These are phyloP conservation scores for Entomortierella beljakovae DNA, from an alignment of 192 early-diverging fungal species.

Conservation along the genomic window DNA sequence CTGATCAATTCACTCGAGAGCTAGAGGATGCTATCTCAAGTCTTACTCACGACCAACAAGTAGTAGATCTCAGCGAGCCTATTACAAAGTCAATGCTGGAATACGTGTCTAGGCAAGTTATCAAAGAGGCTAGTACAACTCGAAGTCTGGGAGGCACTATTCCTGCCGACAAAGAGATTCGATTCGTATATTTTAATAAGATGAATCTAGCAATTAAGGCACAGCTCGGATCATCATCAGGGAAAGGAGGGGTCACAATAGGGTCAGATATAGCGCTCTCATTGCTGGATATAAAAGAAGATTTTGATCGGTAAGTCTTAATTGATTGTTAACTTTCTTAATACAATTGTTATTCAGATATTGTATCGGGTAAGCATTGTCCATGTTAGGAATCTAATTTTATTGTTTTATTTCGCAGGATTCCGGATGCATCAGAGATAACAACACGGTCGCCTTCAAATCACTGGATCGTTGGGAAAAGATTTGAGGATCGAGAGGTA, in stretches of 20 bases:
- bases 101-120: slow-evolving; percentile 27
- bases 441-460: slow-evolving; percentile 64
- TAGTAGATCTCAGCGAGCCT: slow-evolving; percentile 8
- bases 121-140: slow-evolving; percentile 34
- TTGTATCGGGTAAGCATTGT: background rate
- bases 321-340: background rate
- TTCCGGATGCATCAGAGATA: slow-evolving; percentile 60
- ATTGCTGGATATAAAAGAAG: slow-evolving; percentile 63
- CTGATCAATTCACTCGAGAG: slow-evolving; percentile 33
- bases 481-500: slow-evolving; percentile 61
- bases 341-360: slow-evolving; percentile 6
- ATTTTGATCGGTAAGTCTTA: slow-evolving; percentile 59
- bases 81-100: slow-evolving; percentile 23
- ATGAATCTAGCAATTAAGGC: slow-evolving; percentile 65
- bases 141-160: slow-evolving; percentile 28
- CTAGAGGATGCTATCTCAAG: slow-evolving; percentile 28
- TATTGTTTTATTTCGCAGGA: slow-evolving; percentile 16
- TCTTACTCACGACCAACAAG: slow-evolving; percentile 18
- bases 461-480: slow-evolving; percentile 67
- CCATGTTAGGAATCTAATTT: background rate
- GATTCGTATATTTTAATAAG: slow-evolving; percentile 62
- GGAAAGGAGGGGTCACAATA: slow-evolving; percentile 53
- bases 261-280: slow-evolving; percentile 62
- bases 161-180: slow-evolving; percentile 55
- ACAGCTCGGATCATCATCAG: slow-evolving; percentile 32